Evolutionary conservation across 2,329 filamentous ascomycete species (phyloP), one percentile per base, ranked within the genome.

Genomic region (Shiraia bambusicola): DNA sequence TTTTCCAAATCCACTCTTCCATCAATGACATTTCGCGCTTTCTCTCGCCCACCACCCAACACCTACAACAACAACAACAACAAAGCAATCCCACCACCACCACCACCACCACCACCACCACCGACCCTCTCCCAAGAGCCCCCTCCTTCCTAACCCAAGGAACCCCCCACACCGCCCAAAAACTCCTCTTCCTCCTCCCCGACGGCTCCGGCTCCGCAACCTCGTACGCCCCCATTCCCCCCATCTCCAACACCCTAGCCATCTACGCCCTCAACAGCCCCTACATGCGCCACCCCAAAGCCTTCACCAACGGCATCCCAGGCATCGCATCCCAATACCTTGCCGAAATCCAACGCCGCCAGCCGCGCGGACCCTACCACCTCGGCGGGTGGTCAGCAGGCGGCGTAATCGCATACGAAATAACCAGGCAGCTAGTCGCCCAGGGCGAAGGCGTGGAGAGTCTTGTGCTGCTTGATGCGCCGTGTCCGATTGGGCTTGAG

Each of bases 191-290:
- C 46, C 56, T 77, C 29, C 66, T 78, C 39, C 75, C 76, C 4
- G 76, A 78, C 49, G 76, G 76, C 10, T 63, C 64, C 37, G 76
- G 76, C 11, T 73, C 72, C 8, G 71, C 71, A 2, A 65, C 66
- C 2, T 69, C 72, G 1, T 77, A 76, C 53, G 56, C 57, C 2
- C 39, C 54, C 19, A 41, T 72, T 3, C 64, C 71, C 1, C 14
- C 13, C 5, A 25, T 54, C 3, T n/a, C 15, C 14, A 17, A 31
- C 1, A 14, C 40, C 16, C 61, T 79, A 26, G 73, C 72, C 3
- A 71, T 83, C n/a, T 77, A 76, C 57, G 80, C 77, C 13, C 71
- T 75, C 8, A 72, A 72, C 52, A 68, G 57, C 27, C 72, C 72
- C 6, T 74, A 59, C 50, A 50, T 67, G 48, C 60, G 55, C 17